These are phyloP conservation scores for Camelina laxa DNA, from an alignment of 345 rosid species.

Conservation along the genomic window DNA sequence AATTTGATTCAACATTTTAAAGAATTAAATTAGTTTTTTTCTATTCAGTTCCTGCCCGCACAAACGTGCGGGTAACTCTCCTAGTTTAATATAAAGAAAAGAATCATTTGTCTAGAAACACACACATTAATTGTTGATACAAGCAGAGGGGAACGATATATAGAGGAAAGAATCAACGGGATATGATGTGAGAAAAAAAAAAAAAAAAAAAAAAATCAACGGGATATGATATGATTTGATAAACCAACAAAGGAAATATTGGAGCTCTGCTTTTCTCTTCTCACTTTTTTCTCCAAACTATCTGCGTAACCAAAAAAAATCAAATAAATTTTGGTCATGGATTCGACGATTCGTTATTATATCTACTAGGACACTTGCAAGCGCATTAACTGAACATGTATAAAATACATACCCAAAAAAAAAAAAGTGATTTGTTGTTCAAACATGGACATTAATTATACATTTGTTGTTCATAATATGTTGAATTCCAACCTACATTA, in stretches of 20 bases:
- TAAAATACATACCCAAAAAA: background rate
- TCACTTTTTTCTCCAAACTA: constrained; percentile 21
- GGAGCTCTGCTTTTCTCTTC: background rate
- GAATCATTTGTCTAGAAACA: constrained; percentile 25
- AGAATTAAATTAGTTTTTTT: too few species aligned
- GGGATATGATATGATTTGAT: constrained; percentile 12
- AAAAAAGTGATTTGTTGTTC: background rate
- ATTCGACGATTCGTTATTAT: too few species aligned
- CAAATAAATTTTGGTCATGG: background rate
- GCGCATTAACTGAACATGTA: background rate
- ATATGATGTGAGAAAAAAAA: constrained; percentile 19
- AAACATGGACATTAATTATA: too few species aligned
- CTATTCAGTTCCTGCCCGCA: too few species aligned
- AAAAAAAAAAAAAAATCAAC: constrained; percentile 41
- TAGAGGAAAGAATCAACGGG: constrained; percentile 32
- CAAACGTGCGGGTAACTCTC: too few species aligned
- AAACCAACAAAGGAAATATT: constrained; percentile 8
- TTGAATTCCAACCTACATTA: background rate
- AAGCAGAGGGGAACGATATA: constrained; percentile 16
- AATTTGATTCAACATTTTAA: too few species aligned
- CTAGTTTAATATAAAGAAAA: constrained; percentile 38
- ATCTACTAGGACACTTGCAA: background rate
- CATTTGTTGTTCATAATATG: too few species aligned
- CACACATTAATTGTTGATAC: constrained; percentile 29
- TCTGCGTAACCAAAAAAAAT: constrained; percentile 23